Evolutionary conservation across 2,329 filamentous ascomycete genomes (phyloP).

Genomic region (Bisporella sp.): DNA sequence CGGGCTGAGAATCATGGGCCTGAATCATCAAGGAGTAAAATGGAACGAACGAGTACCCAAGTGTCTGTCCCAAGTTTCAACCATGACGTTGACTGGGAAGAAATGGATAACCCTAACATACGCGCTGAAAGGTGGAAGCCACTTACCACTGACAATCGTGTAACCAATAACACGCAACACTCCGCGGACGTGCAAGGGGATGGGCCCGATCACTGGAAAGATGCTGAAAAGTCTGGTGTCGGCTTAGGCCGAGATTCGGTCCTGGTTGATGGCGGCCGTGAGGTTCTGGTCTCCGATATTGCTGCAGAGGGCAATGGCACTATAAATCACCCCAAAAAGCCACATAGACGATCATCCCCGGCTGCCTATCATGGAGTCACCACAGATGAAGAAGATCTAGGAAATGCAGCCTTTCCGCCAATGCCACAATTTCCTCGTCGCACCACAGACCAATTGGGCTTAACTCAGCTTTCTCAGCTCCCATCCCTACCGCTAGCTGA

Average conservation of each 20-base stretch:
- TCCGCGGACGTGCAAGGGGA: slow-evolving; percentile 71
- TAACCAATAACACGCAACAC: slow-evolving; percentile 56
- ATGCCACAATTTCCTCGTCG: slow-evolving; percentile 48
- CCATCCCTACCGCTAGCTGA: slow-evolving; percentile 63
- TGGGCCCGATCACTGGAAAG: slow-evolving; percentile 69
- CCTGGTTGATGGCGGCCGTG: slow-evolving; percentile 57
- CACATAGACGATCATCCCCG: slow-evolving; percentile 26
- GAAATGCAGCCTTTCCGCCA: slow-evolving; percentile 50
- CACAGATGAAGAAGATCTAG: slow-evolving; percentile 20
- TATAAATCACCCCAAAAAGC: slow-evolving; percentile 42
- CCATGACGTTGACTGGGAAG: slow-evolving; percentile 52
- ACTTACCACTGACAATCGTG: slow-evolving; percentile 41
- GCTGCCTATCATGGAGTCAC: slow-evolving; percentile 1
- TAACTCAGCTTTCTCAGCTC: slow-evolving; percentile 63
- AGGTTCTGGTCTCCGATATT: slow-evolving; percentile 62
- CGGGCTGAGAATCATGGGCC: slow-evolving; percentile 1
- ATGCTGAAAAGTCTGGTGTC: slow-evolving; percentile 51
- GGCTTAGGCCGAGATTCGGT: slow-evolving; percentile 65
- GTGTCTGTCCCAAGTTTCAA: slow-evolving; percentile 64
- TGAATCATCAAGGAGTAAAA: background rate
- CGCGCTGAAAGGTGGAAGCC: slow-evolving; percentile 36
- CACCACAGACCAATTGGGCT: slow-evolving; percentile 59
- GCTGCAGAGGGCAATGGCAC: slow-evolving; percentile 58
- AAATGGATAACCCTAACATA: slow-evolving; percentile 27
- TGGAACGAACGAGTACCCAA: slow-evolving; percentile 35